Percentiles rank a stretch among this genome's conserved stretches.
Evolutionary conservation across 164 flowering plant species (phyloP).

Genomic region (Nymphaea colorata): DNA sequence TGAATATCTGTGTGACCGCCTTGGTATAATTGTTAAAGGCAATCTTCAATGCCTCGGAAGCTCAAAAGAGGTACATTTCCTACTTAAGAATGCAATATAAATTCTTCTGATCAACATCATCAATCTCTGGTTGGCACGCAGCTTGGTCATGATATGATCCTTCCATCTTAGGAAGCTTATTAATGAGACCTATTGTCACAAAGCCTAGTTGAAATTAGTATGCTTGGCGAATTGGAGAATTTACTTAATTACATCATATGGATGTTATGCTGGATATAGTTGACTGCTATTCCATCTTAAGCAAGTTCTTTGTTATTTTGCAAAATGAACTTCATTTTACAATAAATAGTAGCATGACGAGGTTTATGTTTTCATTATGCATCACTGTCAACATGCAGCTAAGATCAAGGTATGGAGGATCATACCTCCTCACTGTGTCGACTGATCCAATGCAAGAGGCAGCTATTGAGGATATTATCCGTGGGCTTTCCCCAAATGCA

Average conservation of each 20-base stretch:
- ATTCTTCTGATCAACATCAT: too few relatives aligned
- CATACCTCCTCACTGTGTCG: conserved; percentile 7
- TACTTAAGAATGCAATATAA: background rate
- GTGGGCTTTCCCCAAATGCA: conserved; percentile 3
- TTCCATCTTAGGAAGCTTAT: too few relatives aligned
- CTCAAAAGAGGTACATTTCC: conserved; percentile 21
- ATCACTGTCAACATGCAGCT: conserved; percentile 3
- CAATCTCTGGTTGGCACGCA: too few relatives aligned
- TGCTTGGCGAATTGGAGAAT: too few relatives aligned
- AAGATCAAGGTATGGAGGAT: conserved; percentile 8
- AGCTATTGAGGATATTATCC: background rate
- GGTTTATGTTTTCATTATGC: background rate
- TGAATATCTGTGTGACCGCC: conserved; percentile 27
- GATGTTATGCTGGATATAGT: background rate
- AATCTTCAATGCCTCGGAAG: conserved; percentile 24
- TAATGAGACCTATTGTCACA: too few relatives aligned
- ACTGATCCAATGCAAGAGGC: background rate
- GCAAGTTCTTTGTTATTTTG: background rate
- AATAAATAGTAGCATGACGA: background rate
- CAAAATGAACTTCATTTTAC: background rate
- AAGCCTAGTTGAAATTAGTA: too few relatives aligned
- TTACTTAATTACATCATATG: too few relatives aligned
- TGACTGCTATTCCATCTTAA: background rate
- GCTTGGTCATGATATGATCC: too few relatives aligned
- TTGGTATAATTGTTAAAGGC: conserved; percentile 29